phyloP scores from a whole-genome alignment of 225 moss, liverwort and hornwort species.

The Bryum argenteum region DNA sequence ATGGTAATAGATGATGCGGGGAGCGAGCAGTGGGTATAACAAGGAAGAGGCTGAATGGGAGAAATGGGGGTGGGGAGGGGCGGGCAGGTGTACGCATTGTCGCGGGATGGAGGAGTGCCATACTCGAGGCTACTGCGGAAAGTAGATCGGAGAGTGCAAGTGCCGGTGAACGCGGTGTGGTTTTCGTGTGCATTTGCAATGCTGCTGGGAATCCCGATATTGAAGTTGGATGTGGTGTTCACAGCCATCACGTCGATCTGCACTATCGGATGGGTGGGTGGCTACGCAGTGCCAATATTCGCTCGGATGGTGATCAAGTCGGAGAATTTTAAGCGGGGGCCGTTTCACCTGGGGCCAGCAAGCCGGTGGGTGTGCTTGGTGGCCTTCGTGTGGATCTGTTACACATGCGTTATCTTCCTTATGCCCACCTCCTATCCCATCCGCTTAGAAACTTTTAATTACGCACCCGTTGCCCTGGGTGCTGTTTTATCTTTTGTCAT shows the following conservation, averaged over 20 bases:
- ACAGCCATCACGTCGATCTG: conserved; percentile 80
- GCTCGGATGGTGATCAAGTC: conserved; percentile 67
- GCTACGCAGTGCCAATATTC: conserved; percentile 86
- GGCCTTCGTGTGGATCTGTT: conserved; percentile 75
- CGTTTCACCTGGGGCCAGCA: conserved; percentile 65
- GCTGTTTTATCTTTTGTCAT: conserved; percentile 53
- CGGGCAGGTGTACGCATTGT: conserved; percentile 76
- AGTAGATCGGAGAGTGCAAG: conserved; percentile 65
- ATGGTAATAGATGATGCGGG: not conserved
- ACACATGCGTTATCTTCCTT: conserved; percentile 70
- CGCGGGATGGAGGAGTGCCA: conserved; percentile 83
- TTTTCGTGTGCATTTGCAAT: conserved; percentile 49
- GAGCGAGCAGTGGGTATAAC: conserved; percentile 51
- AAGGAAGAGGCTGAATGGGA: too few relatives aligned
- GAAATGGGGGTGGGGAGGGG: too few relatives aligned
- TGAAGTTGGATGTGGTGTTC: conserved; percentile 76
- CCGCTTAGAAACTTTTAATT: conserved; percentile 60
- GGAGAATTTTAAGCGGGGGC: conserved; percentile 70
- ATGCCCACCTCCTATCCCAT: conserved; percentile 68
- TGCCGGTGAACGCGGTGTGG: conserved; percentile 93
- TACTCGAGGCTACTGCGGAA: conserved; percentile 65
- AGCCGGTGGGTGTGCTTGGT: conserved; percentile 69
- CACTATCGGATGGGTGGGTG: conserved; percentile 92
- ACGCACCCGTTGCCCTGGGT: conserved; percentile 72
- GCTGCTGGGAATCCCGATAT: conserved; percentile 72